Conservation (phyloP, 2,329 filamentous ascomycete genomes). For the Fusarium torreyae region DNA sequence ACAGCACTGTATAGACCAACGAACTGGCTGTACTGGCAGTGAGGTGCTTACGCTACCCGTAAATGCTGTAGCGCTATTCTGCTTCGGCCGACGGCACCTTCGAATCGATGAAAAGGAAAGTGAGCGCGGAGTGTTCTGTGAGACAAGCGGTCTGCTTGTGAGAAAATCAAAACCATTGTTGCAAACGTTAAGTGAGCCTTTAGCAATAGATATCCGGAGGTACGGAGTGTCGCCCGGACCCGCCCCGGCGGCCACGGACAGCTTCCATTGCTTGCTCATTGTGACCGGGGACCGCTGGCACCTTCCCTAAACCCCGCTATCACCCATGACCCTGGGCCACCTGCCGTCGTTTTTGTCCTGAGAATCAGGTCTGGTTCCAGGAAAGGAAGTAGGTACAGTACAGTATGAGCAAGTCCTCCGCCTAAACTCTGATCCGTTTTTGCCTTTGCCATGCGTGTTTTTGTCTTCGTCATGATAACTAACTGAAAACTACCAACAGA, state of each 20-base stretch:
- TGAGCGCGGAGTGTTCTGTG: neutral
- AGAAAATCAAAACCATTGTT: neutral
- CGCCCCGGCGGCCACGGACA: conserved; percentile 27
- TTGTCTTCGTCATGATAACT: conserved; percentile 3
- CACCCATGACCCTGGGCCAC: neutral
- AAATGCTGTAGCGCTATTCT: conserved; percentile 1
- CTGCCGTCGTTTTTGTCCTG: conserved; percentile 9
- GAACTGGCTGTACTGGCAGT: conserved; percentile 8
- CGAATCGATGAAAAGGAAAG: neutral
- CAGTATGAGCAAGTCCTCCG: neutral
- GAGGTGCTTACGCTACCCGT: conserved; percentile 18
- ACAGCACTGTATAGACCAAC: conserved; percentile 15
- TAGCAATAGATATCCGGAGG: conserved; percentile 1
- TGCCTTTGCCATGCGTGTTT: conserved; percentile 17
- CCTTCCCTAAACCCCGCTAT: conserved; percentile 42
- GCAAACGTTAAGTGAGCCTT: neutral
- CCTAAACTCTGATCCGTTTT: conserved; percentile 13
- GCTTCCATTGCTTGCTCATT: conserved; percentile 15
- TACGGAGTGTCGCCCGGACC: conserved; percentile 31
- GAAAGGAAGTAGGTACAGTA: conserved; percentile 8
- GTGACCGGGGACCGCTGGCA: conserved; percentile 34
- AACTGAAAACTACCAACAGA: neutral
- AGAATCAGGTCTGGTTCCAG: conserved; percentile 10
- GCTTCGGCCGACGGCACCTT: neutral
- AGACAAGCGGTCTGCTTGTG: neutral